Conservation (phyloP, 2,329 filamentous ascomycete species). For the Sporothrix globosa region DNA sequence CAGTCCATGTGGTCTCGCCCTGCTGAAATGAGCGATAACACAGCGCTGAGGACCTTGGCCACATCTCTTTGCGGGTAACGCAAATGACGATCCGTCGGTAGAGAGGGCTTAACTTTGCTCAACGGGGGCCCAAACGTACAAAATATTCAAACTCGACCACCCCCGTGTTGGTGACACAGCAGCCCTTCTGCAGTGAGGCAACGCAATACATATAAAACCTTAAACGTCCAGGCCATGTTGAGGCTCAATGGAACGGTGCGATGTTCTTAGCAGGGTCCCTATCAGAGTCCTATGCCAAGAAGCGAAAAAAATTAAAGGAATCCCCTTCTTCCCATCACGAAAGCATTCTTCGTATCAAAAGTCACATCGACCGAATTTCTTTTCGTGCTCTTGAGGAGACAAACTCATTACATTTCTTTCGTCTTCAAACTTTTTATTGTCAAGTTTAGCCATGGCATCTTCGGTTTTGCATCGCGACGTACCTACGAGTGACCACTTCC, state of each 20-base stretch:
- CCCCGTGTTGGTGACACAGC: constrained; percentile 8
- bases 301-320: neutral
- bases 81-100: constrained; percentile 4
- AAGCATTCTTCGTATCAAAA: neutral
- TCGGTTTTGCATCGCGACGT: constrained; percentile 1
- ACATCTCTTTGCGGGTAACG: neutral
- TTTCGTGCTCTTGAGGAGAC: neutral
- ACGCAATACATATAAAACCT: neutral
- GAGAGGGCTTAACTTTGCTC: neutral
- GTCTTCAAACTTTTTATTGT: neutral
- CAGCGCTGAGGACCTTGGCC: neutral
- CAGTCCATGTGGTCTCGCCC: neutral
- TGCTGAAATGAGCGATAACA: neutral
- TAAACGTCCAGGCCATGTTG: neutral
- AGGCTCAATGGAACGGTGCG: neutral
- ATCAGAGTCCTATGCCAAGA: neutral
- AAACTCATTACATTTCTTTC: neutral
- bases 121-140: neutral
- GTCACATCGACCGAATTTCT: neutral
- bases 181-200: constrained; percentile 4
- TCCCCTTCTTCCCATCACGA: neutral
- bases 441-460: neutral
- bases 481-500: neutral
- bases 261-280: neutral
- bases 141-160: neutral